Percentiles rank a stretch among this genome's conserved stretches.
Evolutionary conservation across 192 early-diverging fungal species (phyloP).

Genomic region (Bifiguratus adelaidae): DNA sequence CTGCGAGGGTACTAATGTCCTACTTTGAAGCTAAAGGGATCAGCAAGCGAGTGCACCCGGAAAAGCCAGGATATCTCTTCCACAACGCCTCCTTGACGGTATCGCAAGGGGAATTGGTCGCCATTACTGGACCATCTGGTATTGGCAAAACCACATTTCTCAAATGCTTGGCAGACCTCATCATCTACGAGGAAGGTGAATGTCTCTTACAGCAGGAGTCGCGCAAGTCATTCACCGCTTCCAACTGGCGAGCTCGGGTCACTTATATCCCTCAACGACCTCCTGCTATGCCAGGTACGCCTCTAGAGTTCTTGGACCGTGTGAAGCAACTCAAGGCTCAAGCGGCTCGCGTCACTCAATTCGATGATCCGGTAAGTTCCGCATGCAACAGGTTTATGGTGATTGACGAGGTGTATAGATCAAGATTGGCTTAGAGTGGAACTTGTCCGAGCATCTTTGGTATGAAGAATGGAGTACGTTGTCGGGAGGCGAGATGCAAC

Average conservation of each 20-base stretch:
- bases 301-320: slow-evolving; percentile 52
- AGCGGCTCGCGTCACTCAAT: slow-evolving; percentile 14
- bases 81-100: slow-evolving; percentile 43
- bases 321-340: slow-evolving; percentile 43
- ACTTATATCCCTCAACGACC: slow-evolving; percentile 84
- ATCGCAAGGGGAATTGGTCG: slow-evolving; percentile 38
- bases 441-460: slow-evolving; percentile 55
- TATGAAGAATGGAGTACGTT: slow-evolving; percentile 63
- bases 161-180: slow-evolving; percentile 69
- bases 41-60: no score
- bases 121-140: slow-evolving; percentile 60
- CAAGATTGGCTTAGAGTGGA: slow-evolving; percentile 57
- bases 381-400: no score
- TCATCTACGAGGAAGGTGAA: slow-evolving; percentile 47
- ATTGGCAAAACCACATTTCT: slow-evolving; percentile 79
- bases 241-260: slow-evolving; percentile 64
- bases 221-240: slow-evolving; percentile 46
- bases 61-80: slow-evolving; percentile 35
- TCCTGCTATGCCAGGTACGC: slow-evolving; percentile 59
- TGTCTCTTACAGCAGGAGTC: slow-evolving; percentile 39
- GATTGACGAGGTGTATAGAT: no score
- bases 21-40: slow-evolving; percentile 21
- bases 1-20: no score
- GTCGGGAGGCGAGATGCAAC: slow-evolving; percentile 82
- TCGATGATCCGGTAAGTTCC: slow-evolving; percentile 46